Percentiles rank a stretch among this genome's conserved stretches.
phyloP scores from a whole-genome alignment of 2,329 filamentous ascomycete species.

The Calonectria montana region DNA sequence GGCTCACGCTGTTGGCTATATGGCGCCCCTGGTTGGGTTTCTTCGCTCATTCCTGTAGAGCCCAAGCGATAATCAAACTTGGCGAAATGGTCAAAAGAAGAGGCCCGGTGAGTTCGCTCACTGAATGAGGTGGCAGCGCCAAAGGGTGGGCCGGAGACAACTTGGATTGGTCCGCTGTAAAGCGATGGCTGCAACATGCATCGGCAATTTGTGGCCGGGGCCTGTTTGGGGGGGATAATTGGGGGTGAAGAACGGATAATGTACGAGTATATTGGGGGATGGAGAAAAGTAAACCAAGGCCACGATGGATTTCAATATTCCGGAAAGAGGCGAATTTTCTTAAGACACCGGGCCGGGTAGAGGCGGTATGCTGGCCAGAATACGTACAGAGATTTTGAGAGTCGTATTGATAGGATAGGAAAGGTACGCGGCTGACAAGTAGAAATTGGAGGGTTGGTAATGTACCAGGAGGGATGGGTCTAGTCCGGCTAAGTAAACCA shows the following conservation, averaged over 20 bases:
- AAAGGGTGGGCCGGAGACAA: slow-evolving; percentile 23
- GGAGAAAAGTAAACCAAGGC: slow-evolving; percentile 32
- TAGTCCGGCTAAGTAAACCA: slow-evolving; percentile 33
- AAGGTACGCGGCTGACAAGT: slow-evolving; percentile 19
- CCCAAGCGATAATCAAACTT: slow-evolving; percentile 20
- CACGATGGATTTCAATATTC: slow-evolving; percentile 32
- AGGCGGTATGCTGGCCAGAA: slow-evolving; percentile 25
- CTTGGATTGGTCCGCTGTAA: slow-evolving; percentile 31
- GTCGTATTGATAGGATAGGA: slow-evolving; percentile 23
- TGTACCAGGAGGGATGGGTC: slow-evolving; percentile 30
- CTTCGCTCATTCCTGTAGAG: slow-evolving; percentile 47
- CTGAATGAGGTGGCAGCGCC: not conserved
- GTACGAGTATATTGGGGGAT: slow-evolving; percentile 23
- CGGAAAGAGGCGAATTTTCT: slow-evolving; percentile 39
- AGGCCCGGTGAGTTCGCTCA: slow-evolving; percentile 9
- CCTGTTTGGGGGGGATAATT: slow-evolving; percentile 11
- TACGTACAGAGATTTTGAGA: slow-evolving; percentile 8
- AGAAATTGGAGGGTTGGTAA: slow-evolving; percentile 24
- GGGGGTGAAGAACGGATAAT: slow-evolving; percentile 19
- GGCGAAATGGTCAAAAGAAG: slow-evolving; percentile 10
- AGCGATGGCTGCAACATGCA: slow-evolving; percentile 33
- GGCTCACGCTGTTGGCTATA: slow-evolving; percentile 47
- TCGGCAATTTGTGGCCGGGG: slow-evolving; percentile 25
- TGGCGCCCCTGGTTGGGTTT: slow-evolving; percentile 38
- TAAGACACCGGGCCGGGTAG: slow-evolving; percentile 37